Conservation (phyloP, 306 rosid species). For the Rosa multiflora region DNA sequence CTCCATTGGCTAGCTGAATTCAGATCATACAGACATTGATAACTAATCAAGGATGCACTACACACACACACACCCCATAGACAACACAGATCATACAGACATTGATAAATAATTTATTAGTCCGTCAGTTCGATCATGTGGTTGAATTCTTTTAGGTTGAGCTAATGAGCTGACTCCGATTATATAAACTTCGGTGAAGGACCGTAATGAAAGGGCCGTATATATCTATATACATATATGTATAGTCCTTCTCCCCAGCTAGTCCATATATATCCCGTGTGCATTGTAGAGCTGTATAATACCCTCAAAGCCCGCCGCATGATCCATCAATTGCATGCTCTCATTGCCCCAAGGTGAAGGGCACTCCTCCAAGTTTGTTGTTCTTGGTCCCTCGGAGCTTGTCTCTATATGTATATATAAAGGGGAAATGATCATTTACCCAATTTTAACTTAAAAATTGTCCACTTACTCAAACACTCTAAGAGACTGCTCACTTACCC, state of each 20-base stretch:
- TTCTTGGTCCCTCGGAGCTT: background rate
- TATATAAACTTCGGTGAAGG: background rate
- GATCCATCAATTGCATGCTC: constrained; percentile 5
- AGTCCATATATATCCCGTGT: constrained; percentile 11
- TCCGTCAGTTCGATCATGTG: background rate
- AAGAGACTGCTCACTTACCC: no score
- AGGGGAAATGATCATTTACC: no score
- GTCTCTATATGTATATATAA: background rate
- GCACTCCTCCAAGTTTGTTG: constrained; percentile 6
- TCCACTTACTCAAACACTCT: no score
- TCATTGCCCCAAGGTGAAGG: background rate
- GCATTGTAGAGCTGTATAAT: background rate
- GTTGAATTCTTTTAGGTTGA: background rate
- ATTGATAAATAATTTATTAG: background rate
- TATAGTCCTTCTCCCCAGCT: background rate
- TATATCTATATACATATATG: background rate
- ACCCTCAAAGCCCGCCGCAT: background rate
- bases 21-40: background rate
- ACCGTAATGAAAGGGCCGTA: background rate
- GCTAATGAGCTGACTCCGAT: background rate
- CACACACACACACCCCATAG: background rate
- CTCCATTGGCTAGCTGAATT: background rate
- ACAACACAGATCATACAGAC: background rate
- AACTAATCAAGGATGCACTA: background rate
- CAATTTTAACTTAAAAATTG: no score